phyloP scores from a whole-genome alignment of 2,329 filamentous ascomycete species.

The Alternaria triticina region DNA sequence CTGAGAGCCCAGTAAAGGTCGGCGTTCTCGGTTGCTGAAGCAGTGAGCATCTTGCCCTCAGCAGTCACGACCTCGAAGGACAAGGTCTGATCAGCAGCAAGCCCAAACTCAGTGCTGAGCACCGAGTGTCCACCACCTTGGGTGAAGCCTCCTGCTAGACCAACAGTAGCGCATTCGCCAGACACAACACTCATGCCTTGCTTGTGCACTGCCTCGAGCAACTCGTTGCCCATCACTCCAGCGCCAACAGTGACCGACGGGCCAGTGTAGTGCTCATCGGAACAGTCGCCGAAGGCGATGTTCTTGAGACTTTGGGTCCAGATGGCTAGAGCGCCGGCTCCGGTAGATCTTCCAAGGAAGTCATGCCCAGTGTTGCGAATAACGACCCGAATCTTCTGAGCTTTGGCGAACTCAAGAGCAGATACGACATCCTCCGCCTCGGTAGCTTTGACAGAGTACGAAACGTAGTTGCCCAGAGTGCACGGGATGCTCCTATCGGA shows the following conservation, averaged over 20 bases:
- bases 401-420: conserved; percentile 32
- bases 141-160: conserved; percentile 40
- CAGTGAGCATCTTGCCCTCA: conserved; percentile 35
- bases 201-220: conserved; percentile 25
- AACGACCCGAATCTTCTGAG: conserved; percentile 35
- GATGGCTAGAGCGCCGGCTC: conserved; percentile 33
- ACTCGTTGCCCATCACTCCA: conserved; percentile 35
- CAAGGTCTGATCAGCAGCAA: conserved; percentile 41
- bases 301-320: conserved; percentile 42
- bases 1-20: conserved; percentile 48
- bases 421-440: conserved; percentile 2
- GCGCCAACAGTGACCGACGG: conserved; percentile 35
- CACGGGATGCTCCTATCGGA: conserved; percentile 10
- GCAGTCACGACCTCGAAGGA: conserved; percentile 42
- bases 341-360: conserved; percentile 38
- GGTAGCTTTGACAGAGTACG: conserved; percentile 45
- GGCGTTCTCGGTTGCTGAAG: conserved; percentile 33
- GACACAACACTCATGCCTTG: conserved; percentile 30
- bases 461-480: conserved; percentile 31
- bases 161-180: conserved; percentile 43
- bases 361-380: conserved; percentile 30
- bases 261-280: conserved; percentile 31
- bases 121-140: conserved; percentile 41
- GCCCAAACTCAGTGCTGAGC: conserved; percentile 27
- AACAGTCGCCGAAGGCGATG: conserved; percentile 26